Evolutionary conservation across 148 eudicot genomes (phyloP), one percentile per base, ranked within the genome.

Genomic region (Cornus florida): DNA sequence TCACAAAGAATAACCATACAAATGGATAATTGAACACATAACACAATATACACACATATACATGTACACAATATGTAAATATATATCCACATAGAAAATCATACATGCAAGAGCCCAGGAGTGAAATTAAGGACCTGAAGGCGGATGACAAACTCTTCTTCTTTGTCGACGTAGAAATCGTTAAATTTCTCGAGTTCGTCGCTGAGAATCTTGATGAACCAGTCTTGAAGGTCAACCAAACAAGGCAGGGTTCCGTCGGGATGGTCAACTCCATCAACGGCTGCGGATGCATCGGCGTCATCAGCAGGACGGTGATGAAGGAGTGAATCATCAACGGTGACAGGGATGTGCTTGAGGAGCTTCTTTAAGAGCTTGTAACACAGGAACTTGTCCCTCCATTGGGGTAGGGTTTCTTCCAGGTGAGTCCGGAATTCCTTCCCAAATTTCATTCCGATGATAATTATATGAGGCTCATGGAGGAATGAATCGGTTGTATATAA

Each of bases 101-200:
- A 65, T 53, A 9, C 8, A 12, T 50, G 2, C 14, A 16, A 12
- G 4, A 7, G 10, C 6, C 11, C 0, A 7, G 53, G 12, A 3
- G 53, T 53, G 17, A 11, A n/a, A 50, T 9, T 9, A 14, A 1
- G 57, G 70, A 94, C 97, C 97, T 90, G 97, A 77, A 93, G 90
- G 56, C 96, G 92, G 76, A 95, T 93, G 78, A 95, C 84, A 79
- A 93, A 89, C 3, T 92, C 97, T 78, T 91, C 97, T 82, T 95
- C 98, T 82, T 93, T 93, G 70, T 92, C 98, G 73, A 95, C 94
- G 81, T 91, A 95, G 82, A 95, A 95, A 87, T 95, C 97, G 87
- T 95, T 93, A 80, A 95, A 92, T 86, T 95, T 95, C 12, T 95
- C 97, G 76, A 95, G 90, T 74, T 95, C 97, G 62, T 92, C 91